These are phyloP conservation scores for Lycium ferocissimum DNA, from an alignment of 257 asterid species.

Conservation along the genomic window DNA sequence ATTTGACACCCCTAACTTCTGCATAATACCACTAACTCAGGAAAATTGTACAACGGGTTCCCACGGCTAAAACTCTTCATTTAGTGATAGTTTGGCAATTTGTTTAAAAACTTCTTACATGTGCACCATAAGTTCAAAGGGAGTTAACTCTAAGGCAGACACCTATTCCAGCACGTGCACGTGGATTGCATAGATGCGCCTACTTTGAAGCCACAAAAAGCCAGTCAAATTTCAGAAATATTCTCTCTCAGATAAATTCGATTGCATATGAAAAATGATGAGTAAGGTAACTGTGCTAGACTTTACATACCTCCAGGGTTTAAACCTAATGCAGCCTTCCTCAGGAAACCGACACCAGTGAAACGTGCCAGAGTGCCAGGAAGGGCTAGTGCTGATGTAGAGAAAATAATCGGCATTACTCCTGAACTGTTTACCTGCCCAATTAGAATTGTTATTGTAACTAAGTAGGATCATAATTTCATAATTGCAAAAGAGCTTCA, in stretches of 20 bases:
- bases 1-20: not conserved
- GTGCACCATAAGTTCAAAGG: not conserved
- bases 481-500: not conserved
- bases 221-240: too few species aligned
- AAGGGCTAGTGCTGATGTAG: slow-evolving; percentile 94
- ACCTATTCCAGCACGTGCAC: not conserved
- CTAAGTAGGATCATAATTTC: slow-evolving; percentile 3
- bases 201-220: too few species aligned
- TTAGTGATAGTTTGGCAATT: not conserved
- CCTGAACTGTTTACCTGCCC: slow-evolving; percentile 96
- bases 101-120: not conserved
- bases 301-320: slow-evolving; percentile 86
- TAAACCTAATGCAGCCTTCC: slow-evolving; percentile 77
- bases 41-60: not conserved
- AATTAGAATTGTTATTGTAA: not conserved
- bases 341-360: slow-evolving; percentile 79
- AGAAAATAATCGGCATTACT: slow-evolving; percentile 98
- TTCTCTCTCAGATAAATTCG: too few species aligned
- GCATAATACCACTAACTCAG: not conserved
- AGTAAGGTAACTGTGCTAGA: not conserved
- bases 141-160: not conserved
- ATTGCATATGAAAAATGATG: too few species aligned
- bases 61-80: not conserved
- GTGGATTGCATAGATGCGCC: not conserved
- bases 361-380: slow-evolving; percentile 97